phyloP scores from a whole-genome alignment of 2,329 filamentous ascomycete species.

The Ophiostoma fasciatum region DNA sequence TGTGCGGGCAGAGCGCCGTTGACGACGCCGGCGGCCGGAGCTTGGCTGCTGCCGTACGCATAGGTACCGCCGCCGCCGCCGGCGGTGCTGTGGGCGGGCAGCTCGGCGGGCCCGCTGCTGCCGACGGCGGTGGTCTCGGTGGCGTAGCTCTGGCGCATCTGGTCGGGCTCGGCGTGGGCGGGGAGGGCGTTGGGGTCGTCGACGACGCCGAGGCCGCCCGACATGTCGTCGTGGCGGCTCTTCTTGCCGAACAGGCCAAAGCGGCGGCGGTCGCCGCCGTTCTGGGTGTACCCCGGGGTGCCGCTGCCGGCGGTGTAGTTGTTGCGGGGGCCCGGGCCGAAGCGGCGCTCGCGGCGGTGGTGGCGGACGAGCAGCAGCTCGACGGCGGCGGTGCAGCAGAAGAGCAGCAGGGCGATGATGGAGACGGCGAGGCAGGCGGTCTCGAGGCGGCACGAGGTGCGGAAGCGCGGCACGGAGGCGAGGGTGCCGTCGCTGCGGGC shows the following conservation, averaged over 20 bases:
- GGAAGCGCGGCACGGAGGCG: slow-evolving; percentile 30
- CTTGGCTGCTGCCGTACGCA: too few relatives aligned
- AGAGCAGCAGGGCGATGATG: slow-evolving; percentile 49
- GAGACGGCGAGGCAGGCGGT: slow-evolving; percentile 64
- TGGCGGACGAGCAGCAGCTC: slow-evolving; percentile 17
- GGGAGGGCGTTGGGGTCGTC: slow-evolving; percentile 20
- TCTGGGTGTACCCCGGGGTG: slow-evolving; percentile 15
- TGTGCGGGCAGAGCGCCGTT: too few relatives aligned
- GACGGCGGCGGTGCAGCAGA: slow-evolving; percentile 14
- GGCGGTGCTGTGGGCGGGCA: slow-evolving; percentile 11
- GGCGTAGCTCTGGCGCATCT: slow-evolving; percentile 20
- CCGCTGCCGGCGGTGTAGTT: slow-evolving; percentile 24
- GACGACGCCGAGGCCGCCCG: slow-evolving; percentile 1
- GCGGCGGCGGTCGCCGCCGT: slow-evolving; percentile 19
- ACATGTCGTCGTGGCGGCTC: slow-evolving; percentile 8
- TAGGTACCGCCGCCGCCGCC: slow-evolving; percentile 3
- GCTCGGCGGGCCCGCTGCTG: too few relatives aligned
- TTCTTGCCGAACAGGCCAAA: slow-evolving; percentile 19
- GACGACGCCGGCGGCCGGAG: too few relatives aligned
- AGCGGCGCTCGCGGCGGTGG: slow-evolving; percentile 23
- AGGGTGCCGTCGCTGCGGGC: slow-evolving; percentile 34
- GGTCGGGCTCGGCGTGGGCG: slow-evolving; percentile 16
- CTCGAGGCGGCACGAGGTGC: slow-evolving; percentile 55
- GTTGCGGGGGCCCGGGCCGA: slow-evolving; percentile 26
- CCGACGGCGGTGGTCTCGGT: slow-evolving; percentile 20